Conservation (phyloP, 2,329 filamentous ascomycete genomes). For the Aspergillus floridensis region DNA sequence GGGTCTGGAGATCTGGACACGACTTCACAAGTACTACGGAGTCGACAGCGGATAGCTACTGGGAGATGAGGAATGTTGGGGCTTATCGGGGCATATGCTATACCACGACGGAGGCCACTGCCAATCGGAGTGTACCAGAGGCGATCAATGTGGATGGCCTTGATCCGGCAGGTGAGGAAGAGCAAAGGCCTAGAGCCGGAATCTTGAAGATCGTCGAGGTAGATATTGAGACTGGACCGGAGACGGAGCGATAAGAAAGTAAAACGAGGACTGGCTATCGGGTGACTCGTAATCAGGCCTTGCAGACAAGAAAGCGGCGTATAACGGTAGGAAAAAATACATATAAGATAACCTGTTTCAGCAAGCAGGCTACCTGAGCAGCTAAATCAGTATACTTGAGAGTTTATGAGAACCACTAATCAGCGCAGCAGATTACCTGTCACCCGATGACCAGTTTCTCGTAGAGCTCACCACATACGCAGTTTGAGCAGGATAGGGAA, state of each 20-base stretch:
- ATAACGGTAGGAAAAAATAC: too few species aligned
- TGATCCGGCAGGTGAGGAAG: neutral
- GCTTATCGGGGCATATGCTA: conserved; percentile 13
- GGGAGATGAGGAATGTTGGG: conserved; percentile 8
- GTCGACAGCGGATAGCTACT: neutral
- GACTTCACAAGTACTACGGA: conserved; percentile 2
- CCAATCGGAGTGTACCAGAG: conserved; percentile 4
- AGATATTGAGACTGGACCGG: conserved; percentile 21
- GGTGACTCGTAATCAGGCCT: neutral
- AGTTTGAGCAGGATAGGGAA: too few species aligned
- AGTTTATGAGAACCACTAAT: too few species aligned
- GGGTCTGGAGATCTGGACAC: neutral
- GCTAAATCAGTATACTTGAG: too few species aligned
- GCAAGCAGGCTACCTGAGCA: too few species aligned
- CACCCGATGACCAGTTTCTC: too few species aligned
- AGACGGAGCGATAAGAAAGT: neutral
- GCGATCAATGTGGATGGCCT: neutral
- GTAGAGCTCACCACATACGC: too few species aligned
- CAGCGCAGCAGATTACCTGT: too few species aligned
- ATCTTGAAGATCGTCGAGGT: conserved; percentile 25
- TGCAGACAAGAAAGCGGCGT: too few species aligned
- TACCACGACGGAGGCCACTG: conserved; percentile 13
- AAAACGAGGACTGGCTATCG: neutral
- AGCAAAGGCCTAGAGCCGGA: conserved; percentile 4
- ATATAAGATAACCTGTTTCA: too few species aligned